Evolutionary conservation across 148 eudicot genomes (phyloP).

Genomic region (Heliosperma pusillum): DNA sequence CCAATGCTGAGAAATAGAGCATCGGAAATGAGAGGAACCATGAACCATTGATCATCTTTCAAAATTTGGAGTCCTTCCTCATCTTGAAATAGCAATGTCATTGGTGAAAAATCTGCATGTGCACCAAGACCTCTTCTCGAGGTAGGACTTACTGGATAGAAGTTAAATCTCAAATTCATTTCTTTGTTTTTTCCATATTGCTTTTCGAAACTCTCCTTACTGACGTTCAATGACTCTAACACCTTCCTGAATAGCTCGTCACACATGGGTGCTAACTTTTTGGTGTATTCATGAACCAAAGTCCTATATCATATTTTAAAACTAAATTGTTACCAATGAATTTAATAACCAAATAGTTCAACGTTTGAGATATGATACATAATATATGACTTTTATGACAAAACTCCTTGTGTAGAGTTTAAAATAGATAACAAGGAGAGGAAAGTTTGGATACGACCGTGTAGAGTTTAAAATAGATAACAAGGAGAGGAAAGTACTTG

Average conservation of each 20-base stretch:
- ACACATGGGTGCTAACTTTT: constrained; percentile 21
- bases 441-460: no score
- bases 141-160: constrained; percentile 37
- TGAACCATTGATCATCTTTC: constrained; percentile 44
- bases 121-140: constrained; percentile 38
- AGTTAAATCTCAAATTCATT: constrained; percentile 32
- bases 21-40: constrained; percentile 38
- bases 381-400: no score
- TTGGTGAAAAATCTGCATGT: constrained; percentile 41
- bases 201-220: constrained; percentile 23
- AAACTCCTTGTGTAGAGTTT: no score
- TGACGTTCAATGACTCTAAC: constrained; percentile 29
- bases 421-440: no score
- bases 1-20: constrained; percentile 45
- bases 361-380: no score
- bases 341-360: no score
- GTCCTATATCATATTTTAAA: constrained; percentile 35
- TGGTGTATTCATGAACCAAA: constrained; percentile 29
- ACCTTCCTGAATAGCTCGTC: constrained; percentile 30
- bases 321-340: no score
- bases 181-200: constrained; percentile 29
- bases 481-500: constrained; percentile 21
- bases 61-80: constrained; percentile 49
- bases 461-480: no score
- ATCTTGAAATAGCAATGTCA: constrained; percentile 44